Evolutionary conservation across 1,139 yeast genomes (phyloP).

Genomic region (Chernovozyma sophiae-reginae): DNA sequence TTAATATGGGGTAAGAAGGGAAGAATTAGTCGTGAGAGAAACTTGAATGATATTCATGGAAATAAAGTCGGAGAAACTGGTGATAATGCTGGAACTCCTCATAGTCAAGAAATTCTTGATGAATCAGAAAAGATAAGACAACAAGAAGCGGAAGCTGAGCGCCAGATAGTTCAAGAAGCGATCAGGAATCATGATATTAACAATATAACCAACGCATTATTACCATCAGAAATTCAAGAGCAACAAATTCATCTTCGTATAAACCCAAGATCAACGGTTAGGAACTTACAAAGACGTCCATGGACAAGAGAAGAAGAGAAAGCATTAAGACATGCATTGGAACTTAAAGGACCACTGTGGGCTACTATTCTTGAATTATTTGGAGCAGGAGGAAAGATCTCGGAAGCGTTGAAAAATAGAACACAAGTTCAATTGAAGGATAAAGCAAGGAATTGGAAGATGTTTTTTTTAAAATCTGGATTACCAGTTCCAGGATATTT

Average conservation of each 20-base stretch:
- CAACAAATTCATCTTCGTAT: conserved; percentile 40
- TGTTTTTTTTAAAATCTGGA: conserved; percentile 71
- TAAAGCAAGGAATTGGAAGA: conserved; percentile 92
- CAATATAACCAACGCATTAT: conserved; percentile 27
- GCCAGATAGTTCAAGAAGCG: conserved; percentile 7
- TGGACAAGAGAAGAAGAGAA: conserved; percentile 92
- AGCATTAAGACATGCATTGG: conserved; percentile 77
- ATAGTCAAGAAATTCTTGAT: conserved; percentile 22
- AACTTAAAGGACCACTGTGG: conserved; percentile 90
- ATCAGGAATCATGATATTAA: conserved; percentile 15
- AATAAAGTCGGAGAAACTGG: conserved; percentile 4
- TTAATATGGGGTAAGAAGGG: conserved; percentile 68
- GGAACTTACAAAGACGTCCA: conserved; percentile 49
- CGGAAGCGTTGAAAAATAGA: conserved; percentile 80
- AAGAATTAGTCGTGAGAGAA: conserved; percentile 19
- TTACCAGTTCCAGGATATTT: conserved; percentile 75
- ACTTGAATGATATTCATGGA: neutral
- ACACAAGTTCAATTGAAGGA: conserved; percentile 91
- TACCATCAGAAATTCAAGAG: conserved; percentile 48
- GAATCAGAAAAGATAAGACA: conserved; percentile 5
- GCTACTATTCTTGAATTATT: conserved; percentile 78
- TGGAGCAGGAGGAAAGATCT: conserved; percentile 88
- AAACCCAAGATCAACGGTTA: conserved; percentile 25
- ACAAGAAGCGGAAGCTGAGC: conserved; percentile 6
- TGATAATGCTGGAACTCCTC: conserved; percentile 17